A percentile compares a stretch with the other conserved stretches of the same genome.
Evolutionary conservation across 805 yeast species (phyloP).

Genomic region (Candida boidinii): DNA sequence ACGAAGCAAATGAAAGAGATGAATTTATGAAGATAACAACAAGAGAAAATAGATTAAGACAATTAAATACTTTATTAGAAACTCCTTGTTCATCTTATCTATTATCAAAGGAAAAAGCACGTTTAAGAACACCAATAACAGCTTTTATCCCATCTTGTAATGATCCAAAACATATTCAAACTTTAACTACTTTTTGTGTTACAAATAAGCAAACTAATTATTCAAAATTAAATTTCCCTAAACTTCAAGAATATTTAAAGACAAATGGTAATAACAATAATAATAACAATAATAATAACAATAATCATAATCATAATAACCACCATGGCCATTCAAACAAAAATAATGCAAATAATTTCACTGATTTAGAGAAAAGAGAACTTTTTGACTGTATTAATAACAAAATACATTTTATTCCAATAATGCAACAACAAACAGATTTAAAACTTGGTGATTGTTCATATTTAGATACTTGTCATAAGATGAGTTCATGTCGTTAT

Average conservation of each 20-base stretch:
- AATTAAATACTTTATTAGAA: slow-evolving; percentile 16
- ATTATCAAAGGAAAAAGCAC: slow-evolving; percentile 31
- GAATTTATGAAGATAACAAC: slow-evolving; percentile 23
- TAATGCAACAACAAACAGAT: slow-evolving; percentile 58
- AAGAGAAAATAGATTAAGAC: slow-evolving; percentile 14
- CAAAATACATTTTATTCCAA: slow-evolving; percentile 47
- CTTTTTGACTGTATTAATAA: slow-evolving; percentile 23
- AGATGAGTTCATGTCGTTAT: slow-evolving; percentile 70
- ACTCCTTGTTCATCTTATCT: slow-evolving; percentile 28
- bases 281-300: background rate
- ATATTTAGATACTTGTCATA: slow-evolving; percentile 89
- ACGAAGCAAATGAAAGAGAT: slow-evolving; percentile 3
- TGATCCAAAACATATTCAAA: slow-evolving; percentile 26
- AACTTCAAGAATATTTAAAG: background rate
- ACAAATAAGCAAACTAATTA: slow-evolving; percentile 18
- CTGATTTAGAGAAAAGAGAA: slow-evolving; percentile 4
- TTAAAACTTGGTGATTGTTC: slow-evolving; percentile 78
- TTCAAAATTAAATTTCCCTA: slow-evolving; percentile 16
- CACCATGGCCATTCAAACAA: background rate
- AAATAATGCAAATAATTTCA: slow-evolving; percentile 6
- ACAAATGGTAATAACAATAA: background rate
- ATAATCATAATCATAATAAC: slow-evolving; percentile 2
- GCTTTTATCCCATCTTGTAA: slow-evolving; percentile 47
- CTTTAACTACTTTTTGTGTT: slow-evolving; percentile 12
- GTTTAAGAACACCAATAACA: slow-evolving; percentile 26